Evolutionary conservation across 306 rosid species (phyloP), one percentile per base, ranked within the genome.

Genomic region (Cajanus cajan): DNA sequence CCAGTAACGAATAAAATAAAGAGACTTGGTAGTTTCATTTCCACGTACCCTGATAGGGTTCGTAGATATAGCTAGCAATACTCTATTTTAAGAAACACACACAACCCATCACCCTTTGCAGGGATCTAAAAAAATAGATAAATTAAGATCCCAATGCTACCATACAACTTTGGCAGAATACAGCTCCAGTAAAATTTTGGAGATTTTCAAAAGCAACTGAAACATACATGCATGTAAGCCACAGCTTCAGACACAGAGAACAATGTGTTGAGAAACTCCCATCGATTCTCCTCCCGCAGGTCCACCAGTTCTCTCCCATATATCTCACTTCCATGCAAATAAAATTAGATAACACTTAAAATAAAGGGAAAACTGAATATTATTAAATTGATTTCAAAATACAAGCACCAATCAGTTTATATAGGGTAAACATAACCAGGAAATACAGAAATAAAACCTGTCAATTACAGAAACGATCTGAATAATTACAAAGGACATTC

Each of bases 191-290:
- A 40, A 7, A 80, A 28, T 58, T 65, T 52, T 8, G 41, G 6
- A 6, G 63, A 28, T 43, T 54, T 69, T 44, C 47, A 82, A 43
- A n/a, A n/a, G n/a, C n/a, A n/a, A n/a, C 50, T 45, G 36, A 50
- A 54, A 24, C 10, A 12, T 82, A 90, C 97, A 93, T 92, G 97
- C 93, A 92, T 89, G 80, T 89, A 92, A 9, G 93, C 96, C 83
- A 92, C 97, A 83, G 93, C 97, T 79, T 90, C 96, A 12, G 96
- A 92, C 77, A 92, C 92, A 66, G 97, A 92, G 88, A 92, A 92
- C 16, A 92, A 63, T 36, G 97, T 92, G 67, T 90, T 92, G 73
- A 92, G 86, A 81, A 92, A 90, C 74, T 85, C 93, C 97, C 97
- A 92, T 82, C 82, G 83, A 82, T 68, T 83, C 83, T 90, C 88